Evolutionary conservation across 2,329 filamentous ascomycete species (phyloP), one percentile per base, ranked within the genome.

Genomic region (Penicillium italicum): DNA sequence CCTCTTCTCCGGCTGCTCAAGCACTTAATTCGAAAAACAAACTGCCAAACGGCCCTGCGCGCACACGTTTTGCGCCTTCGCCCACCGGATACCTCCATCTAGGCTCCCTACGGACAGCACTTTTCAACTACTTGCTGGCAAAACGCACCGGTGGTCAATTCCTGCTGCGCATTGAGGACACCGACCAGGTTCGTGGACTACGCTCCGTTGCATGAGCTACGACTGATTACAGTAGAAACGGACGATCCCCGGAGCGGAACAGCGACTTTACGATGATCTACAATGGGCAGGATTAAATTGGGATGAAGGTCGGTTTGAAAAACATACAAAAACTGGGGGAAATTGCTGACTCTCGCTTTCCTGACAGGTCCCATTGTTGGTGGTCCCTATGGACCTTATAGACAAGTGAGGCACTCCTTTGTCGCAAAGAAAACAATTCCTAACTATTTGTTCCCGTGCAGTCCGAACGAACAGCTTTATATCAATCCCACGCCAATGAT

Each of bases 81-180:
- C 94, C 94, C 0, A 99, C 94, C 0, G 94, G 94, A 1, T 92
- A 93, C 66, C 81, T 99, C 24, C 94, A 99, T 74, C 80, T 99
- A 12, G 94, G 94, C 4, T 96, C 92, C 0, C 74, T 99, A 34
- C 82, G 94, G 56, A 99, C 94, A 0, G 95, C 95, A 0, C 76
- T 99, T n/a, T 97, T 91, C 78, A 97, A 96, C 68, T 97, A 93
- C 64, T 78, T 99, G 5, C 81, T 96, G n/a, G 92, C 94, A 0
- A 89, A 87, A 67, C 85, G 88, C 3, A 96, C 94, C 0, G 87
- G 88, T 5, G 94, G 94, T 7, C 88, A 96, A 71, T 99, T 99
- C 67, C 76, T 99, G 11, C 77, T 99, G 47, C 85, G 94, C 10
- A 86, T 99, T 60, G 94, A 99, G 77, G 94, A 99, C 72, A 99